phyloP scores from a whole-genome alignment of 1,284 basidiomycete genomes.

The Ceratobasidium sp. region DNA sequence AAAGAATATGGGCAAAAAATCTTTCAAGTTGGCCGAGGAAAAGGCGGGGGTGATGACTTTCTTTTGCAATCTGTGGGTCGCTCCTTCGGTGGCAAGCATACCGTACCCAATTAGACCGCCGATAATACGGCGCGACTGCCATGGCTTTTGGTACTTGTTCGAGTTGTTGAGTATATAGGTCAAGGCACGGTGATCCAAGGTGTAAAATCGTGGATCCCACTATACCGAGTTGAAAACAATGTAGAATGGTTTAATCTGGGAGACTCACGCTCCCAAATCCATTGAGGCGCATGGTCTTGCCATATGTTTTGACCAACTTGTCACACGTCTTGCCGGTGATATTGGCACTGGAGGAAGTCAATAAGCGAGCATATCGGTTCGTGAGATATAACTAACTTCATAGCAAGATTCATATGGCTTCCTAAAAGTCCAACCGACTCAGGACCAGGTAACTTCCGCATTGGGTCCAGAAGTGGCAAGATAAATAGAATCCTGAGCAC shows the following conservation, averaged over 20 bases:
- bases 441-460: slow-evolving; percentile 63
- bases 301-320: slow-evolving; percentile 60
- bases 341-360: slow-evolving; percentile 57
- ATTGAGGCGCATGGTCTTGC: slow-evolving; percentile 65
- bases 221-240: slow-evolving; percentile 49
- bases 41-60: slow-evolving; percentile 78
- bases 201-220: slow-evolving; percentile 78
- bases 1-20: slow-evolving; percentile 72
- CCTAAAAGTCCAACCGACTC: slow-evolving; percentile 58
- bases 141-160: slow-evolving; percentile 76
- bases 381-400: slow-evolving; percentile 59
- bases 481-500: slow-evolving; percentile 51
- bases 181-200: slow-evolving; percentile 74
- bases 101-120: slow-evolving; percentile 74
- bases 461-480: slow-evolving; percentile 53
- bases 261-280: slow-evolving; percentile 67
- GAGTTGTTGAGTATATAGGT: slow-evolving; percentile 71
- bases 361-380: slow-evolving; percentile 18
- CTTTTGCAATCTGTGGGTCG: slow-evolving; percentile 54
- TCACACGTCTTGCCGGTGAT: slow-evolving; percentile 63
- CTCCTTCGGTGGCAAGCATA: slow-evolving; percentile 39
- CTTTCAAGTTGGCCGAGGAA: slow-evolving; percentile 73
- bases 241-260: slow-evolving; percentile 1
- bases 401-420: slow-evolving; percentile 62
- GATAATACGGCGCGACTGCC: slow-evolving; percentile 74